Evolutionary conservation across 2,329 filamentous ascomycete species (phyloP).

Genomic region (Talaromyces sp.): DNA sequence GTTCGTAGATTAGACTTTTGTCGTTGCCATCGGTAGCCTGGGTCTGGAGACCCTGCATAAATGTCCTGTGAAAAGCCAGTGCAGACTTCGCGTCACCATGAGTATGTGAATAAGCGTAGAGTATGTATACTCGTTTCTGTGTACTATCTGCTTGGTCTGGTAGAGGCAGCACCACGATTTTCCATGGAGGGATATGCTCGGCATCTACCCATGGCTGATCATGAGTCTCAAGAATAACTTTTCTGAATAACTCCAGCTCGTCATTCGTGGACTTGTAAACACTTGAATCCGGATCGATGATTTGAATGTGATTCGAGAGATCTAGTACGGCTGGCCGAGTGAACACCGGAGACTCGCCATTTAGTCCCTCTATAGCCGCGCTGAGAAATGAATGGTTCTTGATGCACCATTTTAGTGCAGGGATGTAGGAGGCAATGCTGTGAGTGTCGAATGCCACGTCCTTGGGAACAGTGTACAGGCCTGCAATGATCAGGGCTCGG

Average conservation of each 20-base stretch:
- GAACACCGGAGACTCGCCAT: slow-evolving; percentile 41
- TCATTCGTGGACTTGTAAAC: not conserved
- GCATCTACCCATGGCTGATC: slow-evolving; percentile 33
- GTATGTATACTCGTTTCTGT: slow-evolving; percentile 33
- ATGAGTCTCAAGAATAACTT: slow-evolving; percentile 32
- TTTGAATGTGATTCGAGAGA: slow-evolving; percentile 42
- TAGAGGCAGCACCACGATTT: slow-evolving; percentile 40
- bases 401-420: slow-evolving; percentile 41
- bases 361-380: slow-evolving; percentile 36
- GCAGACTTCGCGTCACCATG: slow-evolving; percentile 48
- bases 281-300: slow-evolving; percentile 21
- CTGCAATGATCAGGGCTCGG: slow-evolving; percentile 5
- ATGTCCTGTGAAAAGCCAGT: slow-evolving; percentile 44
- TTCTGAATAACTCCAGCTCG: slow-evolving; percentile 18
- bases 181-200: slow-evolving; percentile 43
- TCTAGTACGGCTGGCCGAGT: slow-evolving; percentile 34
- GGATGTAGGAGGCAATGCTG: slow-evolving; percentile 27
- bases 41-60: slow-evolving; percentile 32
- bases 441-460: not conserved
- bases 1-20: not conserved
- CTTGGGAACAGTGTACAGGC: not conserved
- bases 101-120: slow-evolving; percentile 47
- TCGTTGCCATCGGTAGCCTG: not conserved
- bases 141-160: not conserved
- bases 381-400: slow-evolving; percentile 39